phyloP scores from a whole-genome alignment of 2,329 filamentous ascomycete species.

The Balansia obtecta region DNA sequence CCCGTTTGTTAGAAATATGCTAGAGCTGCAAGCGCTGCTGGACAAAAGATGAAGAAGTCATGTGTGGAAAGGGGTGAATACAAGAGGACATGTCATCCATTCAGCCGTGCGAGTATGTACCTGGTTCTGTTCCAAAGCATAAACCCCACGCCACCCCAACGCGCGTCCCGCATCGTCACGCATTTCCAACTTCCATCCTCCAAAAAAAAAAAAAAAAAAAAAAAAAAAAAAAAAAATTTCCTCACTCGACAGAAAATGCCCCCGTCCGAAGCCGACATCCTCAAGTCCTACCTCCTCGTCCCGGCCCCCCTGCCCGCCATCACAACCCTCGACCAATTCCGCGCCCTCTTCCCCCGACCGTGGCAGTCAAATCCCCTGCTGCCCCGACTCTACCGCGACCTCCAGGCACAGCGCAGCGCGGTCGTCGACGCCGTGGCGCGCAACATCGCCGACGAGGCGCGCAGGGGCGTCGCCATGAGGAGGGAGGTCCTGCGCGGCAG shows the following conservation, averaged over 20 bases:
- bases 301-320: conserved; percentile 64
- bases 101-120: too few relatives aligned
- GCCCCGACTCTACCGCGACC: conserved; percentile 61
- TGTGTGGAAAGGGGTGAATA: too few relatives aligned
- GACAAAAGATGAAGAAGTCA: too few relatives aligned
- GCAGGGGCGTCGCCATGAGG: conserved; percentile 44
- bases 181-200: too few relatives aligned
- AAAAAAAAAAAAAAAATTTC: conserved; percentile 20
- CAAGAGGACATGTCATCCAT: too few relatives aligned
- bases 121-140: too few relatives aligned
- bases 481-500: conserved; percentile 43
- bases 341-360: conserved; percentile 58
- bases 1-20: background rate
- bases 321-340: conserved; percentile 63
- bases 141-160: too few relatives aligned
- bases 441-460: conserved; percentile 54
- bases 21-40: too few relatives aligned
- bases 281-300: conserved; percentile 65
- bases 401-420: conserved; percentile 60
- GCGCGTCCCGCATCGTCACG: too few relatives aligned
- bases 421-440: conserved; percentile 54
- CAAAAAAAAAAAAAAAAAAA: conserved; percentile 8
- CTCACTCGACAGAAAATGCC: conserved; percentile 56
- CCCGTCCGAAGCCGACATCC: conserved; percentile 61
- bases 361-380: conserved; percentile 55